Evolutionary conservation across 2,329 filamentous ascomycete species (phyloP), one percentile per base, ranked within the genome.

Genomic region (Colletotrichum sp.): DNA sequence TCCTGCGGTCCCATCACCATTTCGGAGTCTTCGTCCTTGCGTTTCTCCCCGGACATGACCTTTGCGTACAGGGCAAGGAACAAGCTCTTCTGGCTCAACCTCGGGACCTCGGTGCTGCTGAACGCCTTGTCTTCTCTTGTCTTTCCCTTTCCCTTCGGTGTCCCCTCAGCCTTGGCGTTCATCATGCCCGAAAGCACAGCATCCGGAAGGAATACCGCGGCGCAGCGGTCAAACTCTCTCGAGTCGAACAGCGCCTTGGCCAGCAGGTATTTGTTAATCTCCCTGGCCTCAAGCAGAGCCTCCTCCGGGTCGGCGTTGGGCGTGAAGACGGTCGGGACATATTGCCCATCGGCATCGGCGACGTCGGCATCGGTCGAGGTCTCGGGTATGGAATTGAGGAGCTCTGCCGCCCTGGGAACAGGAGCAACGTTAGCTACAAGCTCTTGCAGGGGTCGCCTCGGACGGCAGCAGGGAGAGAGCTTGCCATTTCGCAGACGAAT

Each of bases 1-100:
- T 99, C 97, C 74, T 96, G 93, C 2, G 97, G 96, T 0, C 97
- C 97, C 85, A 98, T 92, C 66, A 99, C 95, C 94, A 98, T 98
- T 85, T 99, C 97, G 26, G 95, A 95, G 73, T 98, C 96, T 84
- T 99, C 97, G 80, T 98, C 95, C 84, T 96, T 98, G 78, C 95
- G 92, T 88, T 98, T 98, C 87, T 99, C 97, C 2, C 97, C 97
- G 0, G 96, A 94, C 77, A 98, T 91, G 82, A 96, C 96, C 81
- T 96, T 97, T 59, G 97, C 95, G 81, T 99, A 99, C 5, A 98
- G 87, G 1, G 96, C 94, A 13, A 99, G 89, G 81, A 99, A 99
- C 24, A 98, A 85, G 68, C 96, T 96, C 85, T 96, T 97, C 83
- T 98, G 96, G 82, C 96, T 98, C 67, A 98, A 82, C 68, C 85